phyloP scores from a whole-genome alignment of 1,139 yeast species.

The Sugiyamaella xylanicola region DNA sequence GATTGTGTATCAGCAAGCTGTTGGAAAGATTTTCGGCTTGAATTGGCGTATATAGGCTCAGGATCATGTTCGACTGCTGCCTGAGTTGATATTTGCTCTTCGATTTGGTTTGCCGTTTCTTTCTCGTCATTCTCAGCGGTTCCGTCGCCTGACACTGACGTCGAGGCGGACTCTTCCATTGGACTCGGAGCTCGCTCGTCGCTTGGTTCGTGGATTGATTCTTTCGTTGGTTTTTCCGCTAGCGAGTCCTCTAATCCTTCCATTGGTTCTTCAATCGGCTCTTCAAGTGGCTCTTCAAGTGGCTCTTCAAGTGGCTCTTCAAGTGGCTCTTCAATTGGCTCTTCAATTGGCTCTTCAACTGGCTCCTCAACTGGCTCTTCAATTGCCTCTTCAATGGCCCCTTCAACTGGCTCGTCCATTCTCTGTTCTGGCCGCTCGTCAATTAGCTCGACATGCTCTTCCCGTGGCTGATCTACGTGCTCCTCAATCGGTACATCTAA shows the following conservation, averaged over 20 bases:
- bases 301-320: slow-evolving; percentile 5
- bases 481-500: slow-evolving; percentile 22
- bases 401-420: slow-evolving; percentile 11
- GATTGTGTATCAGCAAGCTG: neutral
- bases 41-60: neutral
- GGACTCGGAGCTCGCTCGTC: too few species aligned
- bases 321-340: neutral
- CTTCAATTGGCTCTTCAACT: slow-evolving; percentile 2
- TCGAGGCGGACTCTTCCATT: too few species aligned
- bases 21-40: neutral
- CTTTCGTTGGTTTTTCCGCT: neutral
- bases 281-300: slow-evolving; percentile 5
- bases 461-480: neutral
- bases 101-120: too few species aligned
- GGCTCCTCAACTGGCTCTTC: slow-evolving; percentile 10
- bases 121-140: too few species aligned
- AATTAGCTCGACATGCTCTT: neutral
- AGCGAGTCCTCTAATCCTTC: neutral
- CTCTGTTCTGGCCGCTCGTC: neutral
- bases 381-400: slow-evolving; percentile 18
- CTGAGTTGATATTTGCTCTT: too few species aligned
- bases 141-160: too few species aligned
- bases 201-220: neutral
- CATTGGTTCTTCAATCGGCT: neutral
- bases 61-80: slow-evolving; percentile 2